Evolutionary conservation across 805 yeast species (phyloP), one percentile per base, ranked within the genome.

Genomic region (Teunomyces stri): DNA sequence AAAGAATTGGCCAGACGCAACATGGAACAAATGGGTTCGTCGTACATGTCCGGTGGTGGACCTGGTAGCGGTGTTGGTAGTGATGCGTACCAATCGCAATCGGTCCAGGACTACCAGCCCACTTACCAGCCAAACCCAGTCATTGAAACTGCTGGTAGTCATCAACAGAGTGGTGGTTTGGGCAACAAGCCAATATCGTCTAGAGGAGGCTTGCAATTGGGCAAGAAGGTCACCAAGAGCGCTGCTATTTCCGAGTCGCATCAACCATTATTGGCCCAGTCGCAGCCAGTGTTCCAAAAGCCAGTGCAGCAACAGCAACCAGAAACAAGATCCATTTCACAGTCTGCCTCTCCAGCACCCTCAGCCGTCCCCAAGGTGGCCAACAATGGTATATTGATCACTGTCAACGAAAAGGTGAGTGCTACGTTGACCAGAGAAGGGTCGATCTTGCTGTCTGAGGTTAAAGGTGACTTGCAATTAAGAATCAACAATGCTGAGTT

Each of bases 381-480:
- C 27, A 87, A 87, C 68, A 81, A 87, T 54, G 97, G 97, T 55
- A 84, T 91, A 44, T 78, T 90, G 65, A 77, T 91, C 52, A 74
- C 87, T 5, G 70, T 89, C 40, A 83, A 82, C 61, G 98, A 92
- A 69, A 82, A 84, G 56, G 75, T 90, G 49, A 75, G 83, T 27
- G 94, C 94, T 3, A 84, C 83, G 56, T 76, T 92, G 50, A 71
- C 85, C 10, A 84, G 97, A 61, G 97, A 92, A 56, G 98, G 98
- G 42, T 75, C 84, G 0, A 65, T 87, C 45, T 46, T 56, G 16
- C 69, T 81, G 16, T 81, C 89, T 37, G 97, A 91, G 62, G 79
- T 90, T 49, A 89, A 89, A 68, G 98, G 99, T 66, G 95, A 87
- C 56, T 74, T 92, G 56, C 96, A 89, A 68, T 74, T 94, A 62